Conservation (phyloP, 192 early-diverging fungal species). For the Mortierella alpina region DNA sequence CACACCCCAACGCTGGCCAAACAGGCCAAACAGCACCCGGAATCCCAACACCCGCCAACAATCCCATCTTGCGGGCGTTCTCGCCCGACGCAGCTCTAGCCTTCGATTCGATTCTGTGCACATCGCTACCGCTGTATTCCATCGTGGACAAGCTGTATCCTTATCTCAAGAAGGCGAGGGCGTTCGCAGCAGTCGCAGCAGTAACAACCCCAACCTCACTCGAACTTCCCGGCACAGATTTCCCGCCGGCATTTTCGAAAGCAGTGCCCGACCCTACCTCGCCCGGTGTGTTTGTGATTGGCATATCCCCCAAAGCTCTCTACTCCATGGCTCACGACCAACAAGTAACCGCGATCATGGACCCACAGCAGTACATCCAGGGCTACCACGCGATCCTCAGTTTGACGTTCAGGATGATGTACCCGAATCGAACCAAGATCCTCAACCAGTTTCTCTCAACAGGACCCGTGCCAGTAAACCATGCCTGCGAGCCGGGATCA, state of each 20-base stretch:
- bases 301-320: constrained; percentile 22
- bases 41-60: not conserved
- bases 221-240: too few relatives aligned
- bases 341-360: constrained; percentile 23
- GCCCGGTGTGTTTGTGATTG: constrained; percentile 40
- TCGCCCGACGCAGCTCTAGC: constrained; percentile 3
- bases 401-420: constrained; percentile 40
- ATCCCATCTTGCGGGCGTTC: constrained; percentile 26
- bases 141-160: constrained; percentile 27
- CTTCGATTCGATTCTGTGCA: constrained; percentile 46
- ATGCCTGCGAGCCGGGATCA: constrained; percentile 22
- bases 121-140: constrained; percentile 25
- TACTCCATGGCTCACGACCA: constrained; percentile 21
- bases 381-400: constrained; percentile 38
- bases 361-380: constrained; percentile 42
- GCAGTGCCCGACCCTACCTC: constrained; percentile 9
- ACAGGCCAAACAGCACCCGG: not conserved
- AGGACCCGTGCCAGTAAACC: constrained; percentile 18
- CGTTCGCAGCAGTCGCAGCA: too few relatives aligned
- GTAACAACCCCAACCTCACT: too few relatives aligned
- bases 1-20: not conserved
- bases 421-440: constrained; percentile 18
- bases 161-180: constrained; percentile 8
- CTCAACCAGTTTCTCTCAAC: constrained; percentile 29
- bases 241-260: constrained; percentile 5